Evolutionary conservation across 345 rosid genomes (phyloP).

Genomic region (Corchorus capsularis): DNA sequence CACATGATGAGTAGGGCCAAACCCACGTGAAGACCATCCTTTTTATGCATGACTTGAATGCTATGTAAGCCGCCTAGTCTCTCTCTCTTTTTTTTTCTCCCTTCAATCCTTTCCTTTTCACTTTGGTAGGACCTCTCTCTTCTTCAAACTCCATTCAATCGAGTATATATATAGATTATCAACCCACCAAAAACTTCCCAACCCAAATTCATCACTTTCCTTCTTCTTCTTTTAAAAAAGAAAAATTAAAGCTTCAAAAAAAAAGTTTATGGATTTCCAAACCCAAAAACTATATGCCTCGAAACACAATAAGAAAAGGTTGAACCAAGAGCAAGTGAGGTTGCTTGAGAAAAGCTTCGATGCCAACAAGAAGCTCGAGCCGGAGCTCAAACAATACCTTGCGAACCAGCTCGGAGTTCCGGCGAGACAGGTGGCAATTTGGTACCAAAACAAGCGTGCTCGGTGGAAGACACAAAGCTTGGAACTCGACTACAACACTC

Average conservation of each 20-base stretch:
- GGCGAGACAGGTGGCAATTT: constrained; percentile 80
- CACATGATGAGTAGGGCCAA: constrained; percentile 29
- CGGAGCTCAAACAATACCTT: constrained; percentile 69
- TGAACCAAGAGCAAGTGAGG: constrained; percentile 70
- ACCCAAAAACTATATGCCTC: constrained; percentile 28
- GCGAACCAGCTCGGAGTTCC: constrained; percentile 70
- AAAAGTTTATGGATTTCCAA: constrained; percentile 38
- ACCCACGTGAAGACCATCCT: constrained; percentile 26
- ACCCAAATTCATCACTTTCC: constrained; percentile 3
- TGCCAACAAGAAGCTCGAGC: constrained; percentile 68
- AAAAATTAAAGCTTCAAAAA: neutral
- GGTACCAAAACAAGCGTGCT: constrained; percentile 97
- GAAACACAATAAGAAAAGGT: constrained; percentile 53
- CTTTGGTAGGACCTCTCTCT: constrained; percentile 7
- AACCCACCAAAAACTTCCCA: neutral
- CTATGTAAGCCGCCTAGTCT: constrained; percentile 24
- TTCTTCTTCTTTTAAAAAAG: neutral
- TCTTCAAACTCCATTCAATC: neutral
- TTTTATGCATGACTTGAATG: constrained; percentile 1
- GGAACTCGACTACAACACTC: constrained; percentile 58
- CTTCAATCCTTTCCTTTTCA: too few species aligned
- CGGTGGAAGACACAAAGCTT: constrained; percentile 82
- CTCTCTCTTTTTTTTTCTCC: too few species aligned
- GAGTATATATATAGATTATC: neutral
- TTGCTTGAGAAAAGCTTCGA: constrained; percentile 72